Evolutionary conservation across 306 rosid genomes (phyloP).

Genomic region (Glycyrrhiza uralensis): DNA sequence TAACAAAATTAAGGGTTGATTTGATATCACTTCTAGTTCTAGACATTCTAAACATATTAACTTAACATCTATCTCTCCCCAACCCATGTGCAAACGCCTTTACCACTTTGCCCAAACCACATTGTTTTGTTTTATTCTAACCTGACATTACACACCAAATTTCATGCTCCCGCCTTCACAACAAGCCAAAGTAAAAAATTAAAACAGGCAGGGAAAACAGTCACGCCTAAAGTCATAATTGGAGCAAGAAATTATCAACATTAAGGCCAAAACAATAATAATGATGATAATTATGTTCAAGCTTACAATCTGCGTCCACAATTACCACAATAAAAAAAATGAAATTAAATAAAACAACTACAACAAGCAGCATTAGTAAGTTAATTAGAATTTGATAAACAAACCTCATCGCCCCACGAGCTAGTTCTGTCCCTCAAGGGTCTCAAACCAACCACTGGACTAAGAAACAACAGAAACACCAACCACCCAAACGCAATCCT

Average conservation of each 20-base stretch:
- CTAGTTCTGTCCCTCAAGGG: conserved; percentile 86
- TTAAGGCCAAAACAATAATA: neutral
- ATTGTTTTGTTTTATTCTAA: neutral
- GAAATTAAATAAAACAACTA: neutral
- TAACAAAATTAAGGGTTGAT: neutral
- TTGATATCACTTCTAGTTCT: neutral
- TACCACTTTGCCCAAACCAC: conserved; percentile 12
- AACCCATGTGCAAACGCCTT: neutral
- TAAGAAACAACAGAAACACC: conserved; percentile 40
- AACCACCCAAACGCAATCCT: conserved; percentile 42
- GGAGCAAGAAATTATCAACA: neutral
- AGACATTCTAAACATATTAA: neutral
- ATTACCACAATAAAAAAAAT: neutral
- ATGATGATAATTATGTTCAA: neutral
- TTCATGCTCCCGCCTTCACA: conserved; percentile 4
- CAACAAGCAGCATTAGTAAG: neutral
- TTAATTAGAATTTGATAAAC: conserved; percentile 11
- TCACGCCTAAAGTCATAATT: neutral
- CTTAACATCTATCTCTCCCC: neutral
- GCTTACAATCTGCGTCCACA: neutral
- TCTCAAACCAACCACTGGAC: conserved; percentile 72
- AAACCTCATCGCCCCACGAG: conserved; percentile 97
- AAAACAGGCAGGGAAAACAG: neutral
- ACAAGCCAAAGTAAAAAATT: neutral
- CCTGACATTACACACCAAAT: neutral